Evolutionary conservation across 352 stramenopile species (phyloP).

Genomic region (Globisporangium nodosum): DNA sequence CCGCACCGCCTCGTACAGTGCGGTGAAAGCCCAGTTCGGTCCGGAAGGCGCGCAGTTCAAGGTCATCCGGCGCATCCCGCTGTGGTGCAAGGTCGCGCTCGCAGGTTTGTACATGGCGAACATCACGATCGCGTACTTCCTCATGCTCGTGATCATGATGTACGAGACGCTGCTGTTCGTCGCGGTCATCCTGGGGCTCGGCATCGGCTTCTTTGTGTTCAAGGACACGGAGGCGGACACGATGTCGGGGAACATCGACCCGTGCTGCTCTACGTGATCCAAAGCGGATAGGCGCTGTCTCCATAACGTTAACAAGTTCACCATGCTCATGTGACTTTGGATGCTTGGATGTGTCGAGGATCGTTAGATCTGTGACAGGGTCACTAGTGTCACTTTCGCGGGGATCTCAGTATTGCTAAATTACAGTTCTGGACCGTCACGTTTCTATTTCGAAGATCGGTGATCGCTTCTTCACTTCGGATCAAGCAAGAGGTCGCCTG

Average conservation of each 20-base stretch:
- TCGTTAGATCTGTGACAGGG: too few relatives aligned
- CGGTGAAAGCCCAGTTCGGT: slow-evolving; percentile 18
- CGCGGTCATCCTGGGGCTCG: slow-evolving; percentile 64
- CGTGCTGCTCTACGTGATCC: slow-evolving; percentile 68
- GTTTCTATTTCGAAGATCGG: too few relatives aligned
- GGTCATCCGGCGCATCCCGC: slow-evolving; percentile 49
- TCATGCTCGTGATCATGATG: slow-evolving; percentile 87
- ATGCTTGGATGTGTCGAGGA: too few relatives aligned
- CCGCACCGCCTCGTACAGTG: slow-evolving; percentile 12
- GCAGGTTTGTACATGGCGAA: slow-evolving; percentile 71
- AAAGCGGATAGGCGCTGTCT: background rate
- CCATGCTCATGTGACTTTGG: background rate
- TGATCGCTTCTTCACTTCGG: too few relatives aligned
- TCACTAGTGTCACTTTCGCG: background rate
- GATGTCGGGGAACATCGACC: slow-evolving; percentile 66
- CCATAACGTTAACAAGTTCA: slow-evolving; percentile 1
- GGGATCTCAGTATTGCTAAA: too few relatives aligned
- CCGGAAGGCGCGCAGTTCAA: slow-evolving; percentile 20
- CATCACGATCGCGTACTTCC: slow-evolving; percentile 69
- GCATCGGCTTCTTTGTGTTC: slow-evolving; percentile 71
- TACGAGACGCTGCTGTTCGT: slow-evolving; percentile 82
- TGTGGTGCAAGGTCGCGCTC: slow-evolving; percentile 62
- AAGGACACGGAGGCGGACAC: slow-evolving; percentile 75
- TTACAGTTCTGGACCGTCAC: too few relatives aligned
- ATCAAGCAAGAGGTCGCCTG: background rate